A percentile compares a stretch with the other conserved stretches of the same genome.
Evolutionary conservation across 345 rosid genomes (phyloP).

Genomic region (Eucalyptus fibrosa): DNA sequence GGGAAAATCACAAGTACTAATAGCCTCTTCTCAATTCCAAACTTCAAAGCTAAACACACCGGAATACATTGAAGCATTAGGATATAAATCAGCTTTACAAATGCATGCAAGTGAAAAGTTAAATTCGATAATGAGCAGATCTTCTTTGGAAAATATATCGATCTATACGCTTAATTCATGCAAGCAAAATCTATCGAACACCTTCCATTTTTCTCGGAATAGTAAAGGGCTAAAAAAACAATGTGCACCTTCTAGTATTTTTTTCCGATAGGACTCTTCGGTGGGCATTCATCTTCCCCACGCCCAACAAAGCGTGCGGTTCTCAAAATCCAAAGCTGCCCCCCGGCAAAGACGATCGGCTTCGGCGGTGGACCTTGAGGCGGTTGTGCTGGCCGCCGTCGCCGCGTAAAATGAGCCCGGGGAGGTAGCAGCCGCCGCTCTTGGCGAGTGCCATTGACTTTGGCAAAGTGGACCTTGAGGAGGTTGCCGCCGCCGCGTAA

Average conservation of each 20-base stretch:
- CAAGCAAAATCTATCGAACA: not conserved
- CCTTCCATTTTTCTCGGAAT: not conserved
- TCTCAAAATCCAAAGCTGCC: not conserved
- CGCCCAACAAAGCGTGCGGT: not conserved
- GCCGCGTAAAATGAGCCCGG: too few relatives aligned
- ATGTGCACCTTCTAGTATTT: not conserved
- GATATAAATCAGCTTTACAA: not conserved
- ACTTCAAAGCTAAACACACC: not conserved
- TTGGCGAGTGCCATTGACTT: too few relatives aligned
- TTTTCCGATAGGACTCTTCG: not conserved
- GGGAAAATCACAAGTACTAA: not conserved
- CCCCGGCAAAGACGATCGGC: not conserved
- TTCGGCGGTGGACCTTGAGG: not conserved
- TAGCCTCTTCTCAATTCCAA: not conserved
- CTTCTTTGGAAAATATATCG: not conserved
- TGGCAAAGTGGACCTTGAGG: too few relatives aligned
- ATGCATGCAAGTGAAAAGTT: not conserved
- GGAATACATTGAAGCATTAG: not conserved
- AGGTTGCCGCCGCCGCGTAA: too few relatives aligned
- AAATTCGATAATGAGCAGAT: not conserved
- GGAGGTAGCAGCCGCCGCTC: too few relatives aligned
- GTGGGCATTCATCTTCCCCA: not conserved
- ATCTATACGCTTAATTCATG: not conserved
- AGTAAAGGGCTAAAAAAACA: not conserved
- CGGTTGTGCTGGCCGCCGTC: not conserved